Evolutionary conservation across 2,329 filamentous ascomycete species (phyloP).

Genomic region (Aspergillus calidoustus): DNA sequence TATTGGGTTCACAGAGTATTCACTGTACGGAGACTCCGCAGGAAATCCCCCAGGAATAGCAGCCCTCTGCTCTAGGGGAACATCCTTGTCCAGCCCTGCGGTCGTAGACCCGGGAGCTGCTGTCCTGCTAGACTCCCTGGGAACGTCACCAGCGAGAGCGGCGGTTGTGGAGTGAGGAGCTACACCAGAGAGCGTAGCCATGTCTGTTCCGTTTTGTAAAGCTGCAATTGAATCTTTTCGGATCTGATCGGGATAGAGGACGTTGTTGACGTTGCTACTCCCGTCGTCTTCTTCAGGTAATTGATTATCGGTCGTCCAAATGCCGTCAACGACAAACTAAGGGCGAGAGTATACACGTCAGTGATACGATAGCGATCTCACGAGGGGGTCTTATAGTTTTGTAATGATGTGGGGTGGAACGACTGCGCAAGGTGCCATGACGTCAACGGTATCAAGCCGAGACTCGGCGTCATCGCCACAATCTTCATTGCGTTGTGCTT

Average conservation of each 20-base stretch:
- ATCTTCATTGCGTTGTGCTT: conserved; percentile 14
- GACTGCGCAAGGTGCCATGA: conserved; percentile 23
- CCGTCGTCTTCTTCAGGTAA: conserved; percentile 82
- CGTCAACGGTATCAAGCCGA: conserved; percentile 30
- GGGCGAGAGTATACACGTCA: conserved; percentile 20
- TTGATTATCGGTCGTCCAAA: conserved; percentile 82
- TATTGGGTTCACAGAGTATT: conserved; percentile 65
- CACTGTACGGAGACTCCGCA: conserved; percentile 37
- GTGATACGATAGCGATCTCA: conserved; percentile 20
- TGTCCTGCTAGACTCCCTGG: conserved; percentile 41
- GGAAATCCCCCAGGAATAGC: conserved; percentile 55
- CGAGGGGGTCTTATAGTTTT: conserved; percentile 29
- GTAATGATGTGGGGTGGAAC: conserved; percentile 17
- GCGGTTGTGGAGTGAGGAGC: conserved; percentile 74
- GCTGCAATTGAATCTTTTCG: conserved; percentile 26
- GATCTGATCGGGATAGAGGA: conserved; percentile 77
- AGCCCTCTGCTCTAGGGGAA: conserved; percentile 62
- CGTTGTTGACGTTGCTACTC: conserved; percentile 89
- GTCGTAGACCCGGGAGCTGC: conserved; percentile 72
- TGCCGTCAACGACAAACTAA: conserved; percentile 93
- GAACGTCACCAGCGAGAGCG: conserved; percentile 47
- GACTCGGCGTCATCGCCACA: conserved; percentile 32
- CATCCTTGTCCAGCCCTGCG: conserved; percentile 68
- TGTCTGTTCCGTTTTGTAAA: conserved; percentile 32
- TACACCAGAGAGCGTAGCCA: conserved; percentile 59